Conservation (phyloP, 2,329 filamentous ascomycete species). For the Nemania sp. region DNA sequence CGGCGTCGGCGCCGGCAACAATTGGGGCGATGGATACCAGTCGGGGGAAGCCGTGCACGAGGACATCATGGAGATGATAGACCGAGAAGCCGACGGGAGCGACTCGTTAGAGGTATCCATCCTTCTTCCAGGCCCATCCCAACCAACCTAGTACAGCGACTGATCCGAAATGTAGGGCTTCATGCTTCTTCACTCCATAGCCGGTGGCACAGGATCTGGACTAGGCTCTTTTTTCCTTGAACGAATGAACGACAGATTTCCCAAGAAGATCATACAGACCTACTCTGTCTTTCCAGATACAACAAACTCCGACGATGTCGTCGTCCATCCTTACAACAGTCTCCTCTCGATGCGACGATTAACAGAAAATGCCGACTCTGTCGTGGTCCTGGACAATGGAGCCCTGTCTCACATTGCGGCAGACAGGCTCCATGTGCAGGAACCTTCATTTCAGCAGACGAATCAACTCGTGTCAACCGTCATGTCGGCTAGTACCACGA, state of each 20-base stretch:
- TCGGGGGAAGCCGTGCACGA: slow-evolving; percentile 91
- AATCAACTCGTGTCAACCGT: slow-evolving; percentile 97
- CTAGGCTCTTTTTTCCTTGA: slow-evolving; percentile 93
- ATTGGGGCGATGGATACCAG: slow-evolving; percentile 96
- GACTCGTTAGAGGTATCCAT: slow-evolving; percentile 82
- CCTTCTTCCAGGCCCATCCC: slow-evolving; percentile 9
- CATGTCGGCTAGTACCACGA: slow-evolving; percentile 98
- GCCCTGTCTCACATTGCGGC: slow-evolving; percentile 92
- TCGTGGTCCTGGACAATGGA: slow-evolving; percentile 95
- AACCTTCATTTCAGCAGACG: slow-evolving; percentile 95
- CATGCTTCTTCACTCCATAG: slow-evolving; percentile 98
- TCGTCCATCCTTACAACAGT: slow-evolving; percentile 98
- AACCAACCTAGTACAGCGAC: not conserved
- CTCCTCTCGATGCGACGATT: slow-evolving; percentile 87
- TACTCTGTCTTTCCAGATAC: slow-evolving; percentile 98
- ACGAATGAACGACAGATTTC: slow-evolving; percentile 93
- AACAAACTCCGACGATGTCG: slow-evolving; percentile 82
- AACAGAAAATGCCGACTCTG: slow-evolving; percentile 95
- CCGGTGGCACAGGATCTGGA: slow-evolving; percentile 95
- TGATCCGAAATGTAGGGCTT: slow-evolving; percentile 67
- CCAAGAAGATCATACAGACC: slow-evolving; percentile 98
- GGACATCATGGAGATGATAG: slow-evolving; percentile 99
- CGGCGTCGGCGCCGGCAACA: slow-evolving; percentile 93
- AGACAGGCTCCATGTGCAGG: slow-evolving; percentile 90
- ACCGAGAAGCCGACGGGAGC: slow-evolving; percentile 95